Evolutionary conservation across 768 basidiomycete species (phyloP).

Genomic region (Mycena crocata): DNA sequence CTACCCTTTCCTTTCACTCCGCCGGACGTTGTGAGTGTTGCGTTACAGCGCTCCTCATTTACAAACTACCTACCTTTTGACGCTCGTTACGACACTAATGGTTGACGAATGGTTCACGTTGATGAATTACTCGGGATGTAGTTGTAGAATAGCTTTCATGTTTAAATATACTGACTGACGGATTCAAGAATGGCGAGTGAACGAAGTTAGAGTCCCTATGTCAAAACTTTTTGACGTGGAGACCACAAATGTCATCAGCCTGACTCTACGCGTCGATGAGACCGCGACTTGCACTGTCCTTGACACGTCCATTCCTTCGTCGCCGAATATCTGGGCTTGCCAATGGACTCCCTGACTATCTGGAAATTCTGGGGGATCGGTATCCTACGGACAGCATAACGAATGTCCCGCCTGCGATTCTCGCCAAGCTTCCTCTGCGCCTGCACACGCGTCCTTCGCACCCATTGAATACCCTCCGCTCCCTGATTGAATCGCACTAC

Average conservation of each 20-base stretch:
- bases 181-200: too few species aligned
- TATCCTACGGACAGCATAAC: constrained; percentile 84
- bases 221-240: neutral
- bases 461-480: constrained; percentile 87
- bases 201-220: too few species aligned
- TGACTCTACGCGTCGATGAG: constrained; percentile 22
- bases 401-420: constrained; percentile 88
- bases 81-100: constrained; percentile 35
- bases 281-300: constrained; percentile 19
- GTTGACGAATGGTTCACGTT: constrained; percentile 23
- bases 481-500: constrained; percentile 88
- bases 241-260: constrained; percentile 13
- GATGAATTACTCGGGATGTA: constrained; percentile 30
- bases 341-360: constrained; percentile 36
- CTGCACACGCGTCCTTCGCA: constrained; percentile 84
- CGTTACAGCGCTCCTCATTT: too few species aligned
- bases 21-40: constrained; percentile 31
- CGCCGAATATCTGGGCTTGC: constrained; percentile 22
- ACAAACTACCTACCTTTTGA: constrained; percentile 24
- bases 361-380: constrained; percentile 70
- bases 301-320: constrained; percentile 8
- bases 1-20: constrained; percentile 17
- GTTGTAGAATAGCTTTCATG: constrained; percentile 32
- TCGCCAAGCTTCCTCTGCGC: constrained; percentile 80
- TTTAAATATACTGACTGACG: constrained; percentile 27